phyloP scores from a whole-genome alignment of 306 rosid genomes.

The Sphenostylis stenocarpa region DNA sequence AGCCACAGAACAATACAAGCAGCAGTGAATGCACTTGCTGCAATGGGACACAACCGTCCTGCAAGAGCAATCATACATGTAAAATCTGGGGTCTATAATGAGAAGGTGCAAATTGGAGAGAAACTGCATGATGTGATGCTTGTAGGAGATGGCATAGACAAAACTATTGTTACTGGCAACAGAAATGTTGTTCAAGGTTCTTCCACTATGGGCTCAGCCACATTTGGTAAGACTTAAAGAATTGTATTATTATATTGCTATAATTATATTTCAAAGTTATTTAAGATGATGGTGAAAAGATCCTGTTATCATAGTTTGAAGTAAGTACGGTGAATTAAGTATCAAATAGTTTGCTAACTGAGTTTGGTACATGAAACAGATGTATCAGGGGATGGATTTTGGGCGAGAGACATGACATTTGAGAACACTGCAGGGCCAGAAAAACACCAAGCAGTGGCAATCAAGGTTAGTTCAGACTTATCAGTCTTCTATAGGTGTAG shows the following conservation, averaged over 20 bases:
- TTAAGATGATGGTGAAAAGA: too few relatives aligned
- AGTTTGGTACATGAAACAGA: constrained; percentile 35
- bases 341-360: not conserved
- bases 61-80: constrained; percentile 47
- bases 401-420: constrained; percentile 71
- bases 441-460: constrained; percentile 70
- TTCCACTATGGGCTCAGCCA: constrained; percentile 56
- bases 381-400: constrained; percentile 75
- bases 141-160: constrained; percentile 78
- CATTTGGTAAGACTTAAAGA: constrained; percentile 49
- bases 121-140: constrained; percentile 54
- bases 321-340: too few relatives aligned
- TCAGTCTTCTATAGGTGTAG: constrained; percentile 60
- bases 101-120: constrained; percentile 54
- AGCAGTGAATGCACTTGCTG: constrained; percentile 47
- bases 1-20: constrained; percentile 48
- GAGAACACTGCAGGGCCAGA: constrained; percentile 75
- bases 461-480: constrained; percentile 54
- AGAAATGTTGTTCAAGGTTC: constrained; percentile 44
- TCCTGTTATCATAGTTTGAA: too few relatives aligned
- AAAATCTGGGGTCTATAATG: constrained; percentile 57
- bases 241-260: not conserved
- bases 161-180: constrained; percentile 50
- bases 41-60: constrained; percentile 36
- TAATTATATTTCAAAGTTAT: too few relatives aligned